Evolutionary conservation across 352 stramenopile species (phyloP), one percentile per base, ranked within the genome.

Genomic region (Pythium pyrilobum): DNA sequence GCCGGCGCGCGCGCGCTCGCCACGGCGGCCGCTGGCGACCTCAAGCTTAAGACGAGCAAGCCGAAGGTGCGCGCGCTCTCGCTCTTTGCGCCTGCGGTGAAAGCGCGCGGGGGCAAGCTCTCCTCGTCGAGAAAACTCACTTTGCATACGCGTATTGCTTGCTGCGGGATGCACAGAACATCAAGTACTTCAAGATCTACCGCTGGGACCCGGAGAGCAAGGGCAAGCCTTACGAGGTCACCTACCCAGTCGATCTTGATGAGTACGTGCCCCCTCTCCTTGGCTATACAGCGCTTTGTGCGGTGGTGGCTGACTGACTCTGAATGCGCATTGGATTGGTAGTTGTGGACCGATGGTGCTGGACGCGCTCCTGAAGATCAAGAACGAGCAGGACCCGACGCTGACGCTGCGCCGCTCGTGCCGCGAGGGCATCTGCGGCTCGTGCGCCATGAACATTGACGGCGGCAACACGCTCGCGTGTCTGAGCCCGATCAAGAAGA

Each of bases 371-470:
- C 83, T 99, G 55, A 99, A 99, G 80, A 99, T 99, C 66, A 99
- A 99, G 82, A 97, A 98, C 67, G 96, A 99, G 61, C 90, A 98
- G 78, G 97, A 99, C 81, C 92, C 96, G 5, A 98, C 96, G 38
- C 76, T 99, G 16, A 99, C 97, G 39, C 98, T 99, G 77, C 93
- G 97, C 36, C 86, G 97, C 31, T 98, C 94, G 27, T 99, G 97
- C 71, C 95, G 97, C 58, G 97, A 99, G 72, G 97, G 97, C 23
- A 99, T 99, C 68, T 99, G 97, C 60, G 97, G 97, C 58, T 98
- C 92, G 21, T 99, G 97, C 66, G 96, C 97, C 65, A 99, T 99
- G 97, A 99, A 99, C 77, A 99, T 99, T 67, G 92, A 99, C 64
- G 97, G 97, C 24, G 86, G 80, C 64, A 99, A 99, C 78, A 99